These are phyloP conservation scores for Fusarium sp. DNA, from an alignment of 2,329 filamentous ascomycete species.

Conservation along the genomic window DNA sequence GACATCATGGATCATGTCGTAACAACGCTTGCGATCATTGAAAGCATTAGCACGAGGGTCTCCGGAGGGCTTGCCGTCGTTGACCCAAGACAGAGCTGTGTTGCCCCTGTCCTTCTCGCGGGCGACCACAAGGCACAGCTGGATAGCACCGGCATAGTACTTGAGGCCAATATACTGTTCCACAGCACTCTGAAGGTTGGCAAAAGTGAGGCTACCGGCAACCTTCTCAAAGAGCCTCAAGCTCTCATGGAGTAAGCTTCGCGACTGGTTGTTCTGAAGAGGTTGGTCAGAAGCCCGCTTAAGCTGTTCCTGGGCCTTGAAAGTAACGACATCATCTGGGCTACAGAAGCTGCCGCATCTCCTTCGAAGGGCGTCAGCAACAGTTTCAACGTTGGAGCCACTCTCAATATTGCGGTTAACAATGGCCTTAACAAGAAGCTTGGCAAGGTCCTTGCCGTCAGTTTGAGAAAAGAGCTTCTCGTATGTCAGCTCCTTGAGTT, in stretches of 20 bases:
- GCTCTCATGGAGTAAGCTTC: slow-evolving; percentile 87
- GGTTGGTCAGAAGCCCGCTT: slow-evolving; percentile 87
- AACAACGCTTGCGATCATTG: slow-evolving; percentile 79
- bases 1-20: slow-evolving; percentile 86
- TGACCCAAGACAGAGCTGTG: slow-evolving; percentile 84
- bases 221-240: slow-evolving; percentile 89
- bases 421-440: slow-evolving; percentile 95
- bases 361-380: slow-evolving; percentile 91
- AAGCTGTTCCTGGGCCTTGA: slow-evolving; percentile 96
- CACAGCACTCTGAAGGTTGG: slow-evolving; percentile 82
- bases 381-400: slow-evolving; percentile 96
- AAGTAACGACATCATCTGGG: slow-evolving; percentile 95
- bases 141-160: slow-evolving; percentile 94
- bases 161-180: slow-evolving; percentile 81
- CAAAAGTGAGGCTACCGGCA: slow-evolving; percentile 80
- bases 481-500: slow-evolving; percentile 82
- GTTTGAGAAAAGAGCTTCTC: slow-evolving; percentile 85
- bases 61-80: slow-evolving; percentile 77
- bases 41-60: slow-evolving; percentile 78
- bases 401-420: slow-evolving; percentile 98
- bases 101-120: slow-evolving; percentile 88
- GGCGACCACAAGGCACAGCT: slow-evolving; percentile 85
- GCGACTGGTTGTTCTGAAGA: slow-evolving; percentile 77
- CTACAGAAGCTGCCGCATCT: slow-evolving; percentile 98
- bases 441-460: slow-evolving; percentile 87